A percentile compares a stretch with the other conserved stretches of the same genome.
phyloP scores from a whole-genome alignment of 495 filamentous ascomycete genomes.

The Paragyromitra xinjiangensis region DNA sequence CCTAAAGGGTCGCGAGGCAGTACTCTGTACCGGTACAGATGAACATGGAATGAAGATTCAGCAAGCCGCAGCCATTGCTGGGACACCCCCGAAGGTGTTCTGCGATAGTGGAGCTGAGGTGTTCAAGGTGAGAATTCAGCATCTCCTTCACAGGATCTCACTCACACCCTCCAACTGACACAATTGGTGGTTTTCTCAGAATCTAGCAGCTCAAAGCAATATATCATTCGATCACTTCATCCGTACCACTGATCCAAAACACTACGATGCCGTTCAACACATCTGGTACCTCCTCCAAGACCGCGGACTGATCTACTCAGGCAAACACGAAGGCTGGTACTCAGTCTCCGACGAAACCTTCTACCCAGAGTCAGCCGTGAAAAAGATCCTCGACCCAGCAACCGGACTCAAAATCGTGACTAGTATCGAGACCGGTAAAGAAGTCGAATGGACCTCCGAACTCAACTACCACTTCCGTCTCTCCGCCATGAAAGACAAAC shows the following conservation, averaged over 20 bases:
- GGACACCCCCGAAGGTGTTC: conserved; percentile 63
- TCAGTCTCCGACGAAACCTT: conserved; percentile 96
- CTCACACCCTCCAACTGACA: conserved; percentile 10
- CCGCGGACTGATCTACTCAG: conserved; percentile 80
- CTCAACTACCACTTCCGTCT: conserved; percentile 94
- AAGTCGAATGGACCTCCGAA: conserved; percentile 95
- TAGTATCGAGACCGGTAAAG: conserved; percentile 85
- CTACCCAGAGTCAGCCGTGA: conserved; percentile 79
- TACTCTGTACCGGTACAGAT: conserved; percentile 92
- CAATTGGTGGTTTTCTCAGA: conserved; percentile 55
- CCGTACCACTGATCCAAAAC: conserved; percentile 83
- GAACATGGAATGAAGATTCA: conserved; percentile 99
- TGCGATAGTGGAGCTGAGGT: conserved; percentile 70
- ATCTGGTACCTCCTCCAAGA: conserved; percentile 84
- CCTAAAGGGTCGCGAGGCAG: conserved; percentile 72
- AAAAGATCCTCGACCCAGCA: conserved; percentile 75
- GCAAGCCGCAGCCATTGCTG: conserved; percentile 75
- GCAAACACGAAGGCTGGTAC: conserved; percentile 94
- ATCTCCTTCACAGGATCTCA: conserved; percentile 32
- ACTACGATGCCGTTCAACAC: conserved; percentile 86
- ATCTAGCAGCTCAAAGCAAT: conserved; percentile 72
- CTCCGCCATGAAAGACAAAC: conserved; percentile 75
- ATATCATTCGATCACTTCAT: conserved; percentile 85
- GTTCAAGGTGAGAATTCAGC: conserved; percentile 62
- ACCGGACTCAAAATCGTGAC: conserved; percentile 84